A percentile compares a stretch with the other conserved stretches of the same genome.
phyloP scores from a whole-genome alignment of 306 rosid species.

The Citrullus colocynthis region DNA sequence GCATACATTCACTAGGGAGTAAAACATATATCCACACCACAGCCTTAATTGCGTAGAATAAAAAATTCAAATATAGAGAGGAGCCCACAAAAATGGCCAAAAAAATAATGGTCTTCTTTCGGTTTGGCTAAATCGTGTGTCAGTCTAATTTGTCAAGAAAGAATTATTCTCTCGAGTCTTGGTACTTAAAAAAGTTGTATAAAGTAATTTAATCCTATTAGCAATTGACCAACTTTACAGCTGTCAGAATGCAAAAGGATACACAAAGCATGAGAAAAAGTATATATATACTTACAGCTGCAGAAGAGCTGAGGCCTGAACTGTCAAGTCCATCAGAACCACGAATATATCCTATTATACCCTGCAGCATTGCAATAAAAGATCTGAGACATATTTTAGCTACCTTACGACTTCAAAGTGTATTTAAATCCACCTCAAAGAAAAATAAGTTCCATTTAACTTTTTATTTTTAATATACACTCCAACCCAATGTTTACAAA shows the following conservation, averaged over 20 bases:
- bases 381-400: not conserved
- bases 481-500: not conserved
- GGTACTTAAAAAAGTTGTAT: not conserved
- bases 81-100: not conserved
- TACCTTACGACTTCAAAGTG: not conserved
- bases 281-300: constrained; percentile 55
- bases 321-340: constrained; percentile 82
- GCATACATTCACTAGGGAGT: not conserved
- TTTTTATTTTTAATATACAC: not conserved
- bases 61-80: not conserved
- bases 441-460: not conserved
- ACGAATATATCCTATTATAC: constrained; percentile 60
- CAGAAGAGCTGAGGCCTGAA: constrained; percentile 96
- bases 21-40: not conserved
- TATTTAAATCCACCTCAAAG: not conserved
- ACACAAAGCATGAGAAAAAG: constrained; percentile 2
- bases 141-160: not conserved
- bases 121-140: not conserved
- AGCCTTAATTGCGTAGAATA: not conserved
- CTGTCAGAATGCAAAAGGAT: constrained; percentile 9
- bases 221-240: not conserved
- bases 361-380: constrained; percentile 43
- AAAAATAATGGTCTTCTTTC: not conserved
- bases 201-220: not conserved
- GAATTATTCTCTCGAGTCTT: not conserved